Evolutionary conservation across 805 yeast genomes (phyloP), one percentile per base, ranked within the genome.

Genomic region (Wickerhamiella hasegawae): DNA sequence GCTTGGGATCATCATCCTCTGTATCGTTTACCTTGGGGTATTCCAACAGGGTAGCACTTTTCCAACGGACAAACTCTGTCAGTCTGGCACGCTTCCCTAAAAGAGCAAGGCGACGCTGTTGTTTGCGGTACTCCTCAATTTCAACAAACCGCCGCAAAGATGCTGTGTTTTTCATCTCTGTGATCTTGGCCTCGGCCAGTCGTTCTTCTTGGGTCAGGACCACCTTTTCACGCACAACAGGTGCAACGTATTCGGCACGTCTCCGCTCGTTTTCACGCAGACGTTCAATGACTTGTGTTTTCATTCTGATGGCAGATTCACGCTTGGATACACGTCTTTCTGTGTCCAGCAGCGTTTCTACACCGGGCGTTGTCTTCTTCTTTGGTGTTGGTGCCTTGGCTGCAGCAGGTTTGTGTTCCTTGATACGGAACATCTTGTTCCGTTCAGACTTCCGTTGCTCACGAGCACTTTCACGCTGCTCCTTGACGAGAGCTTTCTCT

Each of bases 121-220:
- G 75, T 52, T 82, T 83, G 47, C 82, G 76, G 32, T 72, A 75
- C 28, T 77, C 60, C 52, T 90, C 98, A 50, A 81, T 87, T 47
- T 85, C 92, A 46, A 76, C 71, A 51, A 80, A 90, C 47, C 69
- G 64, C 42, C 78, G 73, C 44, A 90, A 60, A 3, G 95, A 78
- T 19, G 71, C 61, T 2, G 73, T 59, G 53, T 90, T 90, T 30
- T 69, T 66, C 50, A 68, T 66, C 55, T 90, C 98, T 0, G 96
- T 90, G 45, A 76, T 78, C 31, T 74, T 61, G 1, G 98, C 97
- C 52, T 83, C 90, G n/a, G 68, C 76, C 31, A 79, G 55, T 28
- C 76, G 60, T 49, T 79, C 82, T 39, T 71, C 83, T 45, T 78
- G 78, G 0, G 90, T 77, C 48, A 73, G 58, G 38, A 45, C 46